Evolutionary conservation across 2,329 filamentous ascomycete genomes (phyloP), one percentile per base, ranked within the genome.

Genomic region (Exophiala viscosa): DNA sequence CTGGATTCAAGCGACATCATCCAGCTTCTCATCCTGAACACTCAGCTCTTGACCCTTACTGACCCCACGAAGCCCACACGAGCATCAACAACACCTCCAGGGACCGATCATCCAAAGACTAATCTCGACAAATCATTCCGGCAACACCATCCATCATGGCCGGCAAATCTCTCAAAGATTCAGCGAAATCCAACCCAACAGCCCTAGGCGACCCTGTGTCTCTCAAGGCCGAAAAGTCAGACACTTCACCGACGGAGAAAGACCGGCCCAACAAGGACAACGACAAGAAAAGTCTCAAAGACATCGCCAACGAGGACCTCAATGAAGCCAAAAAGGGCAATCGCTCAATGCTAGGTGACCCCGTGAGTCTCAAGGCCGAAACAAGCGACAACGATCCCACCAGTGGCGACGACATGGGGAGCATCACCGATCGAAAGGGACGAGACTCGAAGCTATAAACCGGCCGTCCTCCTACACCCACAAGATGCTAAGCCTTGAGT

Each of bases 321-420:
- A 40, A 42, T 5, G 45, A 57, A 44, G 52, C 55, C 5, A 42
- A 53, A 23, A 52, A 52, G 33, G 54, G 50, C 5, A 66, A 76
- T 55, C 69, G 69, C 4, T 67, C 66, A 47, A 67, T 68, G 58
- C 61, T 73, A 6, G 70, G 70, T 23, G 71, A 73, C 44, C 70
- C 71, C 2, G 65, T 72, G 32, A 72, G 68, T 43, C 35, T 71
- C 23, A 72, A 73, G 53, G 70, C 69, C 6, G 71, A 73, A 52
- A 66, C 60, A 48, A 69, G 65, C 51, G 62, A 65, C 13, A 60
- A 49, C 35, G 54, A 67, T 31, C 68, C 69, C 1, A 61, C 59
- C 3, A 59, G 63, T 14, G 60, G 57, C 11, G 67, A 67, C 41
- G 57, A 59, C 18, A 48, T 47, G 31, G 52, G 48, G 32, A 36